Base-by-base conservation (phyloP, 495 filamentous ascomycete genomes). In the Parathielavia appendiculata region DNA sequence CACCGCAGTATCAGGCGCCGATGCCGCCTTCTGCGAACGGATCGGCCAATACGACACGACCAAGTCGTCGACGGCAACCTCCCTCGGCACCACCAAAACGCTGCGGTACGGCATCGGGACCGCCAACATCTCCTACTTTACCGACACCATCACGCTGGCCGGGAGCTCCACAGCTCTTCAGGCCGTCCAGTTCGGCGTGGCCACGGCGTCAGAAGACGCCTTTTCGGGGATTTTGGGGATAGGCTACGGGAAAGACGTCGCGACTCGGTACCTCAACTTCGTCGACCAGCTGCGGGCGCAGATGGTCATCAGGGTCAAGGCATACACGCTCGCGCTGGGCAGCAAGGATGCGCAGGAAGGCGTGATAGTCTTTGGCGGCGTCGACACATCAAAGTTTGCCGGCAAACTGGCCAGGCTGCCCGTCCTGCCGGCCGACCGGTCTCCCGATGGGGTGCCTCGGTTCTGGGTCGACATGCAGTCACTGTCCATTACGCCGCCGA, bases 361-460 rank as follows among this genome's bases (percentile, higher is more conserved):
- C n/a, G 83, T 86, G 9, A 85, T 98, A 46, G 81, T 98, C 23
- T 98, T 98, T 65, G 93, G 93, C 23, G 93, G 92, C 16, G 81
- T 98, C 38, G 87, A 98, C 66, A 91, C 87, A 0, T 83, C 77
- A 41, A 97, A 96, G 69, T 98, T 87, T 67, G 75, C 73, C 14
- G 93, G 91, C 17, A 61, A 74, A 1, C 81, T 98, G 12, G 71
- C 83, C 53, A 85, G 78, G 6, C 67, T 92, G 12, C 89, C 89
- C 16, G 81, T 95, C 34, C 74, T 85, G 22, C 73, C 76, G 8
- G 76, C 79, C 53, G 56, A 30, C 11, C 35, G 62, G 10, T 70
- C 75, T 3, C 76, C 76, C 12, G 76, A 79, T 57, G 12, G 58
- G 16, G 76, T 78, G 2, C 76, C 75, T 11, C 65, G 76, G 16